phyloP scores from a whole-genome alignment of 164 flowering plant genomes.

The Macadamia tetraphylla region DNA sequence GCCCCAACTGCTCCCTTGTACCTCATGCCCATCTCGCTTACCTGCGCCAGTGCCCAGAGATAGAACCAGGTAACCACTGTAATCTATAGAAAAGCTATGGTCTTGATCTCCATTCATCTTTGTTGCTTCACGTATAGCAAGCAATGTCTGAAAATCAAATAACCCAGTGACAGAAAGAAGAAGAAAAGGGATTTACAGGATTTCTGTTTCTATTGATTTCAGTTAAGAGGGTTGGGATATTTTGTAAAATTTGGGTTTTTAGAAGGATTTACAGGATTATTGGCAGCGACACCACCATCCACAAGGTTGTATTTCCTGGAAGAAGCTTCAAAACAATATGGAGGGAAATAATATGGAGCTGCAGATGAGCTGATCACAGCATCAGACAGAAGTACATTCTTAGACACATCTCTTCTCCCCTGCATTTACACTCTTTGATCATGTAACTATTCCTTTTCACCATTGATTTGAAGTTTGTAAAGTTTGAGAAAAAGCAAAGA shows the following conservation, averaged over 20 bases:
- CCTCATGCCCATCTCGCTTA: conserved; percentile 5
- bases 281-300: conserved; percentile 10
- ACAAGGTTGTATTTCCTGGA: conserved; percentile 3
- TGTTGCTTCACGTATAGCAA: conserved; percentile 12
- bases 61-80: not conserved
- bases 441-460: too few species aligned
- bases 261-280: conserved; percentile 11
- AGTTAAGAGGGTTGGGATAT: not conserved
- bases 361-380: conserved; percentile 7
- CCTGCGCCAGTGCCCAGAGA: conserved; percentile 9
- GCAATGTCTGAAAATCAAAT: conserved; percentile 1
- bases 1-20: not conserved
- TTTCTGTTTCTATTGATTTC: not conserved
- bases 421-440: not conserved
- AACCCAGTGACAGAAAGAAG: not conserved
- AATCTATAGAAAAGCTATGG: too few species aligned
- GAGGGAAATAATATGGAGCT: conserved; percentile 11
- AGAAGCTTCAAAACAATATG: not conserved
- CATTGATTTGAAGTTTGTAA: too few species aligned
- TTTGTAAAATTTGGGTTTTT: not conserved
- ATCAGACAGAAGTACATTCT: not conserved
- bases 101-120: conserved; percentile 1
- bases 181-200: not conserved
- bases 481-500: too few species aligned
- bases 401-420: conserved; percentile 6